These are phyloP conservation scores for Lactifluus volemus DNA, from an alignment of 768 basidiomycete genomes.

Conservation along the genomic window DNA sequence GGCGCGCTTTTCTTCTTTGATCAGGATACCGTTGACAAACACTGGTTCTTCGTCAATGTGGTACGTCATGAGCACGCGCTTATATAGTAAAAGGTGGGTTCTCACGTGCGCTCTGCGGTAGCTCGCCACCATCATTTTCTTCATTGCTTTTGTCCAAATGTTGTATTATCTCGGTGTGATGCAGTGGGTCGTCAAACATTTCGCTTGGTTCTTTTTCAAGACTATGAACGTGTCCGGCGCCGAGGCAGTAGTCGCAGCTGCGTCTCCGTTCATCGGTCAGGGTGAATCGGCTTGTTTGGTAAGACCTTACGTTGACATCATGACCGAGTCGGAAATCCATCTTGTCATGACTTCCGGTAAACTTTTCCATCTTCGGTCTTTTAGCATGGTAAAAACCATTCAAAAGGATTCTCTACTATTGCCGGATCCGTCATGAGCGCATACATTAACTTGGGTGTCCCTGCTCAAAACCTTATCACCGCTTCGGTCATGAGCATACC, in stretches of 20 bases:
- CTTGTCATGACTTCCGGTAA: constrained; percentile 78
- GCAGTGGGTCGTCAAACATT: constrained; percentile 87
- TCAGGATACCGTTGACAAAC: constrained; percentile 47
- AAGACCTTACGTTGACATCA: constrained; percentile 71
- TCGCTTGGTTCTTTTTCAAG: constrained; percentile 94
- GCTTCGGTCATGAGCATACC: constrained; percentile 94
- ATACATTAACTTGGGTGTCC: constrained; percentile 73
- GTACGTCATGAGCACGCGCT: constrained; percentile 30
- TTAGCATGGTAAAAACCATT: not conserved
- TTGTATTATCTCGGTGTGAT: constrained; percentile 85
- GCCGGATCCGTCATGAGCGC: constrained; percentile 84
- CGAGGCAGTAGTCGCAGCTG: constrained; percentile 86
- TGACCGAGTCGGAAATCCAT: constrained; percentile 84
- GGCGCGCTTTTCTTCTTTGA: constrained; percentile 85
- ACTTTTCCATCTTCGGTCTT: constrained; percentile 16
- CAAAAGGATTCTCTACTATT: constrained; percentile 74
- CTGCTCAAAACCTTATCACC: constrained; percentile 71
- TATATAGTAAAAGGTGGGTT: not conserved
- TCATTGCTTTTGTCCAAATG: constrained; percentile 90
- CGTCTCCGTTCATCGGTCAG: constrained; percentile 91
- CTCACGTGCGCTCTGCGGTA: constrained; percentile 21
- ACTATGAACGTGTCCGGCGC: constrained; percentile 89
- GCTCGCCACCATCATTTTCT: constrained; percentile 82
- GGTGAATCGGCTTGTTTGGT: constrained; percentile 86
- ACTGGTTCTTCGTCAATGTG: constrained; percentile 83